A percentile compares a stretch with the other conserved stretches of the same genome.
Evolutionary conservation across 208 protist species (phyloP).

Genomic region (Leptomonas pyrrhocoris): DNA sequence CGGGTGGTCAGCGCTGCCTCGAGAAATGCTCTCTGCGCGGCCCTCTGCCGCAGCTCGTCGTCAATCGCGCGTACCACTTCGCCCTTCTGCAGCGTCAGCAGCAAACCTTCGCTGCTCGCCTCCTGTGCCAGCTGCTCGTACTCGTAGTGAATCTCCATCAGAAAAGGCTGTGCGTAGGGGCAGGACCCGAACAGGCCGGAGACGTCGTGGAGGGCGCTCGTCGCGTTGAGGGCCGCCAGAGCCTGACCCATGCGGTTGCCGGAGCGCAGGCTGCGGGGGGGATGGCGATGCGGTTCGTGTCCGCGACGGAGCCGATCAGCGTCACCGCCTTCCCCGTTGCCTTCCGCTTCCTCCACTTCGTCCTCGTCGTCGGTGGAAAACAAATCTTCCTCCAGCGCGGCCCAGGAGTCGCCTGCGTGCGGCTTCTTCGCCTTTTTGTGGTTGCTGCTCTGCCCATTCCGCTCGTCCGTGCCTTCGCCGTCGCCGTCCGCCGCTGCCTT

Average conservation of each 20-base stretch:
- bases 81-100: conserved; percentile 52
- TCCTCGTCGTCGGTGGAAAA: conserved; percentile 28
- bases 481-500: too few relatives aligned
- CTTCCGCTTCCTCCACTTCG: conserved; percentile 5
- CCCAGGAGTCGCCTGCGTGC: conserved; percentile 15
- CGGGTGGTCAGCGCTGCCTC: conserved; percentile 23
- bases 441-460: not conserved
- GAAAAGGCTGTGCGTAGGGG: conserved; percentile 44
- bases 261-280: conserved; percentile 3
- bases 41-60: conserved; percentile 33
- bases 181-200: conserved; percentile 18
- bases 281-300: not conserved
- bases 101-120: conserved; percentile 34
- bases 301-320: not conserved
- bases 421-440: not conserved
- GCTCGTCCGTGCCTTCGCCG: not conserved
- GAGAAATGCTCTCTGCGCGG: conserved; percentile 26
- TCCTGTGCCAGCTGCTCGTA: conserved; percentile 48
- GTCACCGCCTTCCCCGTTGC: not conserved
- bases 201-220: conserved; percentile 4
- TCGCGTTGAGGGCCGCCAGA: conserved; percentile 20
- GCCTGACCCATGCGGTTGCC: conserved; percentile 33
- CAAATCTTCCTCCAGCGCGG: conserved; percentile 26
- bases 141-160: conserved; percentile 63
- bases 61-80: conserved; percentile 56